phyloP scores from a whole-genome alignment of 768 basidiomycete species.

The Podaxis sp. region DNA sequence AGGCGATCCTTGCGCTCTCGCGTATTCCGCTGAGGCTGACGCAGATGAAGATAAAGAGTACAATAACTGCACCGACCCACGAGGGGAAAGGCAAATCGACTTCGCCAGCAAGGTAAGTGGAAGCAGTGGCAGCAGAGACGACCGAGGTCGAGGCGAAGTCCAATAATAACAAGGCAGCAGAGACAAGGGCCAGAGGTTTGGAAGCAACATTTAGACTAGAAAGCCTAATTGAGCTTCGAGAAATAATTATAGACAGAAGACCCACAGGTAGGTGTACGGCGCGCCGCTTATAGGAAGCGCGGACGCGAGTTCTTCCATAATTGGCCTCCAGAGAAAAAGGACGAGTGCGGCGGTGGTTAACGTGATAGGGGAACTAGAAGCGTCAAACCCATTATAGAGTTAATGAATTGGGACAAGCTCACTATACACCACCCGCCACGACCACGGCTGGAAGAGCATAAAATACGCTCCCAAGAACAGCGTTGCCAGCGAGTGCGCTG shows the following conservation, averaged over 20 bases:
- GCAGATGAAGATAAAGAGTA: constrained; percentile 52
- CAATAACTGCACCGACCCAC: constrained; percentile 50
- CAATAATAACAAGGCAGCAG: constrained; percentile 65
- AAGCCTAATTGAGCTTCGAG: neutral
- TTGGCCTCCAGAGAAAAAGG: constrained; percentile 70
- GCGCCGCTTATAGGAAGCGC: constrained; percentile 71
- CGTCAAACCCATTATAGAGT: neutral
- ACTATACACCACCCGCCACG: constrained; percentile 64
- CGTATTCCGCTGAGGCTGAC: constrained; percentile 59
- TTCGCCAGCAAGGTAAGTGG: constrained; percentile 66
- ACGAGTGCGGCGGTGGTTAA: constrained; percentile 61
- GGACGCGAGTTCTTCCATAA: constrained; percentile 72
- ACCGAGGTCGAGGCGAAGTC: constrained; percentile 71
- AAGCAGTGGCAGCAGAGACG: constrained; percentile 73
- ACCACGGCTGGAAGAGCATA: constrained; percentile 70
- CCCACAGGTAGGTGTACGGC: constrained; percentile 69
- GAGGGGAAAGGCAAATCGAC: constrained; percentile 55
- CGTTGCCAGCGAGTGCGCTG: constrained; percentile 66
- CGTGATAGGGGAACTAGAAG: constrained; percentile 63
- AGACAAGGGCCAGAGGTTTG: constrained; percentile 62
- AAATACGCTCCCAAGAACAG: constrained; percentile 66
- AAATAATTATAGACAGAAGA: neutral
- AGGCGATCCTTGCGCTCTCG: constrained; percentile 62
- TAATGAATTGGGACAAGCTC: constrained; percentile 24
- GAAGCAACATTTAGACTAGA: constrained; percentile 62